Evolutionary conservation across 352 stramenopile species (phyloP).

Genomic region (Phytophthora gonapodyides): DNA sequence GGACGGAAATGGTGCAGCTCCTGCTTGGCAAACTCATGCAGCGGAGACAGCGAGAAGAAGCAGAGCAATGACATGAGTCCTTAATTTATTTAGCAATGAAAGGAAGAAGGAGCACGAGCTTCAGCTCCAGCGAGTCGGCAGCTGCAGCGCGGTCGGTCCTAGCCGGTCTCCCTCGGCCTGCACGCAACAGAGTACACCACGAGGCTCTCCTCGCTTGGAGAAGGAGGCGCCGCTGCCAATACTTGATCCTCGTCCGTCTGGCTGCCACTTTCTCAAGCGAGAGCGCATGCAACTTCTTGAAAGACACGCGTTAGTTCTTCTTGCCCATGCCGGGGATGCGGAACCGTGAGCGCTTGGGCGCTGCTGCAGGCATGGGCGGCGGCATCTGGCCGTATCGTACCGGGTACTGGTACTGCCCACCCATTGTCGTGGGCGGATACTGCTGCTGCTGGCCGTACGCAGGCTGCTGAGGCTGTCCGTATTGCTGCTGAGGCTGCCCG

Average conservation of each 20-base stretch:
- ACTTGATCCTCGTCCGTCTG: conserved; percentile 21
- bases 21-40: no score
- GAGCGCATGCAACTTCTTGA: conserved; percentile 20
- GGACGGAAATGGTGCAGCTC: no score
- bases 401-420: conserved; percentile 61
- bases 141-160: conserved; percentile 14
- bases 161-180: conserved; percentile 8
- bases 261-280: conserved; percentile 20
- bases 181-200: conserved; percentile 37
- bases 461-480: conserved; percentile 37
- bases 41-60: no score
- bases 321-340: conserved; percentile 67
- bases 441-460: conserved; percentile 28
- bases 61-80: conserved; percentile 28
- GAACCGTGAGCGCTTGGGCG: conserved; percentile 75
- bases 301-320: conserved; percentile 60
- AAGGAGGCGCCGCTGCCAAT: conserved; percentile 11
- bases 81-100: conserved; percentile 54
- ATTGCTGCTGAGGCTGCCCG: conserved; percentile 19
- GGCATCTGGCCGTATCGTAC: conserved; percentile 54
- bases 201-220: conserved; percentile 15
- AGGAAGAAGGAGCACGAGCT: conserved; percentile 36
- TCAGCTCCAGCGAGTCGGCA: conserved; percentile 28
- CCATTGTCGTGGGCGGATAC: conserved; percentile 38
- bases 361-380: conserved; percentile 54